Evolutionary conservation across 2,329 filamentous ascomycete genomes (phyloP).

Genomic region (Botrytis elliptica): DNA sequence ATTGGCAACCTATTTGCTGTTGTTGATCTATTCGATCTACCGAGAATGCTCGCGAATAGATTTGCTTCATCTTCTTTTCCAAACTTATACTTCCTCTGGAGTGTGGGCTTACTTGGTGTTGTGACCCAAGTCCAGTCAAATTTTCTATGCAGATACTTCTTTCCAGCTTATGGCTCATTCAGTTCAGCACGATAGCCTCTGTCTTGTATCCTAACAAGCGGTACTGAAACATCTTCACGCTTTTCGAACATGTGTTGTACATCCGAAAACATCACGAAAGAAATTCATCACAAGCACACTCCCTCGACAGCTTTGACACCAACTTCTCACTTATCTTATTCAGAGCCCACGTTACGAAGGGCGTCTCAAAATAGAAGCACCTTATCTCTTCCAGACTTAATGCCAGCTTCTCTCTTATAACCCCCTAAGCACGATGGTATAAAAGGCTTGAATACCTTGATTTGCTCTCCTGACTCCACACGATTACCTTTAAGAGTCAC

Average conservation of each 20-base stretch:
- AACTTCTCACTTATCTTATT: not conserved
- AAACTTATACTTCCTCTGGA: not conserved
- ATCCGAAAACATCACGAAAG: not conserved
- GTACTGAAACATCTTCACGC: not conserved
- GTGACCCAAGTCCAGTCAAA: not conserved
- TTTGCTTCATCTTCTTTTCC: not conserved
- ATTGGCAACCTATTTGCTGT: not conserved
- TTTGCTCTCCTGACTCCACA: not conserved
- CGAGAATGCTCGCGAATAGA: too few relatives aligned
- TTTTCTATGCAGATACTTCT: not conserved
- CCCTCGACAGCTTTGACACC: not conserved
- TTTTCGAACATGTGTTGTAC: not conserved
- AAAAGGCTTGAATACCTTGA: not conserved
- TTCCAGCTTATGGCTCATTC: not conserved
- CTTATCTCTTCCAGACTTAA: not conserved
- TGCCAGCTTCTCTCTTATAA: not conserved
- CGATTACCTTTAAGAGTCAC: not conserved
- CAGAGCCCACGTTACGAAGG: not conserved
- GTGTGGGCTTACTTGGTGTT: not conserved
- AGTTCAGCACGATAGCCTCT: not conserved
- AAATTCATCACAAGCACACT: not conserved
- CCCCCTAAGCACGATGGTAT: not conserved
- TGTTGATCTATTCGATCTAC: not conserved
- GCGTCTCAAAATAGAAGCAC: not conserved
- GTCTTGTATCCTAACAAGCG: not conserved